Evolutionary conservation across 116 monocot genomes (phyloP).

Genomic region (Phalaenopsis hybrid): DNA sequence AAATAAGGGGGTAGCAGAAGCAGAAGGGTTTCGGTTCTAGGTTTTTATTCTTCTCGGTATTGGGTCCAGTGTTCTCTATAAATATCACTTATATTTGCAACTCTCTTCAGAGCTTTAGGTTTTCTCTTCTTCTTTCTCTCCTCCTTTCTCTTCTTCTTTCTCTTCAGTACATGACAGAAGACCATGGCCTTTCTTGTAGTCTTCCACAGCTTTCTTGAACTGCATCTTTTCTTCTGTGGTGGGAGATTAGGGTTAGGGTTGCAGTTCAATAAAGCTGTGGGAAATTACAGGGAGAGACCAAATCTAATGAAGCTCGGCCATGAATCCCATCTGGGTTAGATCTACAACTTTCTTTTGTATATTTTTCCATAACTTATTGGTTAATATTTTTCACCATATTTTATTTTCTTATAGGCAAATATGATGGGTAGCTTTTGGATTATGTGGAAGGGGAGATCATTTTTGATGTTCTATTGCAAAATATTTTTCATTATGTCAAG

Average conservation of each 20-base stretch:
- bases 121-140: neutral
- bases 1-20: neutral
- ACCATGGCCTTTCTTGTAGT: slow-evolving; percentile 33
- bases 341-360: neutral
- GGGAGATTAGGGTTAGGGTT: neutral
- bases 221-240: slow-evolving; percentile 14
- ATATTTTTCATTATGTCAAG: no score
- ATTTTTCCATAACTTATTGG: neutral
- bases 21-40: slow-evolving; percentile 4
- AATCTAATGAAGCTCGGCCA: neutral
- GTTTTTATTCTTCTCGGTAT: slow-evolving; percentile 43
- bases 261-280: slow-evolving; percentile 99
- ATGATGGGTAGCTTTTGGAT: neutral
- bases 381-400: neutral
- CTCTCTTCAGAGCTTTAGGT: neutral
- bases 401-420: neutral
- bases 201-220: slow-evolving; percentile 87
- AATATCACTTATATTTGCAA: slow-evolving; percentile 7
- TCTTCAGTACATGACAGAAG: neutral
- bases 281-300: slow-evolving; percentile 52
- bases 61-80: slow-evolving; percentile 23
- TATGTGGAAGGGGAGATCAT: no score
- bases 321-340: neutral
- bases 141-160: neutral
- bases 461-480: no score